Conservation (phyloP, 768 basidiomycete species). For the Cytidiella melzeri region DNA sequence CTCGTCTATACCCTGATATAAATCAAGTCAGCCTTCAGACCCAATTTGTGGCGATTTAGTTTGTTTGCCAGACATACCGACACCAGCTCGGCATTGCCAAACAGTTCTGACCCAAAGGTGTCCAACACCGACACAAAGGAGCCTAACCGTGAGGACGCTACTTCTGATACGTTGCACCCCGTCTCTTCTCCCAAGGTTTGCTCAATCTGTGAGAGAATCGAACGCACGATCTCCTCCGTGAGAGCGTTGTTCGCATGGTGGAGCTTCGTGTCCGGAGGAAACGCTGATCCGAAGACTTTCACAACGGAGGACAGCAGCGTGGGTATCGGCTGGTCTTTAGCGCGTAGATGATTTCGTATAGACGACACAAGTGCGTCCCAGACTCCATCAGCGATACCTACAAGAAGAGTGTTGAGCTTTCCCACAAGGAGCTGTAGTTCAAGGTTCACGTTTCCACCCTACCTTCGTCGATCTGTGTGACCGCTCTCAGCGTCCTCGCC, state of each 20-base stretch:
- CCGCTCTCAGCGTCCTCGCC: conserved; percentile 32
- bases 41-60: no score
- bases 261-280: conserved; percentile 19
- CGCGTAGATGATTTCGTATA: conserved; percentile 18
- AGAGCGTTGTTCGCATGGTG: conserved; percentile 23
- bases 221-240: conserved; percentile 29
- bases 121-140: conserved; percentile 41
- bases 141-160: conserved; percentile 9
- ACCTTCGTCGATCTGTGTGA: conserved; percentile 26
- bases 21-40: no score
- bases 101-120: conserved; percentile 46
- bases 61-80: conserved; percentile 43
- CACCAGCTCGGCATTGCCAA: conserved; percentile 36
- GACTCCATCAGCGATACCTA: conserved; percentile 43
- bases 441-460: no score
- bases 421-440: neutral
- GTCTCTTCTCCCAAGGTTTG: conserved; percentile 15
- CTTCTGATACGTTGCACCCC: neutral
- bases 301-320: conserved; percentile 40
- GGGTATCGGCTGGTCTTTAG: conserved; percentile 14
- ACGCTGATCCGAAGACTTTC: conserved; percentile 37
- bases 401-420: neutral
- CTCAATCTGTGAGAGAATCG: conserved; percentile 29
- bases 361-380: conserved; percentile 38
- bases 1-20: conserved; percentile 39